A percentile compares a stretch with the other conserved stretches of the same genome.
Conservation (phyloP, 1,139 yeast species). For the Lodderomyces metapsilosis region DNA sequence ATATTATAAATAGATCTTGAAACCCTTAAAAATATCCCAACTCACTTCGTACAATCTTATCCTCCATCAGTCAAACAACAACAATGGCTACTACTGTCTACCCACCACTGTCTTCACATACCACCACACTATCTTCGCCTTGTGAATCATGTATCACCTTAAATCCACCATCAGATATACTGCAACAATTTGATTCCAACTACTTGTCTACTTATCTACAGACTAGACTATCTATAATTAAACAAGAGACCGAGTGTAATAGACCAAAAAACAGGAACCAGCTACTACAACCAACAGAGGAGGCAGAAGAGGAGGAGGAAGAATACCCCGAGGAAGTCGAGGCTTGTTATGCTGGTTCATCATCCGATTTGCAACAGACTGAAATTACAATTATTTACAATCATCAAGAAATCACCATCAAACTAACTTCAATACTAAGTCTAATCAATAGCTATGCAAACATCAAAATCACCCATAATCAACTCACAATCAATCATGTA, state of each 20-base stretch:
- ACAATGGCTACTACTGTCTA: not conserved
- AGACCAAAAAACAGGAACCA: not conserved
- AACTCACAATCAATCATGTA: constrained; percentile 15
- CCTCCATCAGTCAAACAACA: not conserved
- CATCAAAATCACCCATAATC: constrained; percentile 5
- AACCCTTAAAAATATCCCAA: too few relatives aligned
- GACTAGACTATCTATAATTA: constrained; percentile 6
- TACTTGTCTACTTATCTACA: constrained; percentile 11
- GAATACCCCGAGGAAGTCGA: not conserved
- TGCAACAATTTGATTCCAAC: constrained; percentile 10
- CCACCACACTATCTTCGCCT: constrained; percentile 11
- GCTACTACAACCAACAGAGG: not conserved
- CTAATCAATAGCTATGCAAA: constrained; percentile 10
- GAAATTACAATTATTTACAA: constrained; percentile 13
- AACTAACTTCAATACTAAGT: constrained; percentile 13
- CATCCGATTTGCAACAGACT: constrained; percentile 4
- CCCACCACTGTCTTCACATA: not conserved
- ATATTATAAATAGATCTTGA: too few relatives aligned
- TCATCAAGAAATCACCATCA: constrained; percentile 14
- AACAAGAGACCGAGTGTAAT: not conserved
- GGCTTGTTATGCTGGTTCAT: not conserved
- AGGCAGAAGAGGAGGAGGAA: not conserved
- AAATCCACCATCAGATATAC: constrained; percentile 4
- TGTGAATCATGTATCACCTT: constrained; percentile 17
- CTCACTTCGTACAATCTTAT: too few relatives aligned